These are phyloP conservation scores for Debaryomyces castellii DNA, from an alignment of 805 yeast genomes.

Conservation along the genomic window DNA sequence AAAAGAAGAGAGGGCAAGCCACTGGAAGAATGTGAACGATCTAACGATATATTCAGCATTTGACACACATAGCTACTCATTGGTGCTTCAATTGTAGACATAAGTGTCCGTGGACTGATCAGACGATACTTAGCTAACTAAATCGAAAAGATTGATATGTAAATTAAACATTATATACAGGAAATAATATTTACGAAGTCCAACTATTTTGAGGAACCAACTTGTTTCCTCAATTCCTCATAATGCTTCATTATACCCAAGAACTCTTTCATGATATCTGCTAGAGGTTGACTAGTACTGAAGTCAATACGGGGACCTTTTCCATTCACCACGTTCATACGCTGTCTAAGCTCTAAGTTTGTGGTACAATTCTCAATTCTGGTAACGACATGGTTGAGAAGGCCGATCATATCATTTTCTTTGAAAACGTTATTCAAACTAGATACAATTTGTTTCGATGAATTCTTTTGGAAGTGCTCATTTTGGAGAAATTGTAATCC, in stretches of 20 bases:
- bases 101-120: not conserved
- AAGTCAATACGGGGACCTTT: slow-evolving; percentile 21
- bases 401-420: slow-evolving; percentile 47
- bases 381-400: slow-evolving; percentile 65
- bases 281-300: slow-evolving; percentile 15
- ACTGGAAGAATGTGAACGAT: not conserved
- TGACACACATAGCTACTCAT: not conserved
- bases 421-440: slow-evolving; percentile 15
- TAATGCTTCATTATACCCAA: not conserved
- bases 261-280: slow-evolving; percentile 23
- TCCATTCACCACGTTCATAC: slow-evolving; percentile 21
- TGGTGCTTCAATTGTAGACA: not conserved
- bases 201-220: not conserved
- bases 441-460: slow-evolving; percentile 24
- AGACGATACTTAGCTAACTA: not conserved
- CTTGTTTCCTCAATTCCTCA: not conserved
- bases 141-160: not conserved
- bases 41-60: not conserved
- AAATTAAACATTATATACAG: not conserved
- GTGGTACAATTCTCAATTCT: slow-evolving; percentile 63
- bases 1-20: not conserved
- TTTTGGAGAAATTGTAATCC: slow-evolving; percentile 23
- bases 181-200: not conserved
- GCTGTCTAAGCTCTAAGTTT: slow-evolving; percentile 32
- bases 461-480: slow-evolving; percentile 24